Evolutionary conservation across 2,329 filamentous ascomycete genomes (phyloP).

Genomic region (Falciphora oryzae): DNA sequence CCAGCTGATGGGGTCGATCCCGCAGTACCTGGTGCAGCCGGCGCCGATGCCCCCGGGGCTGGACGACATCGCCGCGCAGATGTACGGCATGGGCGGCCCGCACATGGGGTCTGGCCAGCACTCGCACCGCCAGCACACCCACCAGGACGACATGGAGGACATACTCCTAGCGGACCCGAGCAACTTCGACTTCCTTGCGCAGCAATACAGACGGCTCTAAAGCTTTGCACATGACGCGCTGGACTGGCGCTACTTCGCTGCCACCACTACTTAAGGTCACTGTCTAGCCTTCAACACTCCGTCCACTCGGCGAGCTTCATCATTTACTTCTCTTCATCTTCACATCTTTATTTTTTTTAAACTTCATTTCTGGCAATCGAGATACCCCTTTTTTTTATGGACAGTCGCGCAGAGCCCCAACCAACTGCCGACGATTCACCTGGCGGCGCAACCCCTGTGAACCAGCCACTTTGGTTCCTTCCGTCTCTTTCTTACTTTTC

Average conservation of each 20-base stretch:
- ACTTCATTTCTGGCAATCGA: background rate
- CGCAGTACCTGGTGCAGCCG: conserved; percentile 15
- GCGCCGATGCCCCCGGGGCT: conserved; percentile 9
- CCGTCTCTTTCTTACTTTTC: conserved; percentile 5
- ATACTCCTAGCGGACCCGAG: background rate
- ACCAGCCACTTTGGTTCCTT: conserved; percentile 11
- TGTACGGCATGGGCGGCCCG: conserved; percentile 14
- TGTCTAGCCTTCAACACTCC: background rate
- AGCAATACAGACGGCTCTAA: conserved; percentile 4
- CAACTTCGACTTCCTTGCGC: conserved; percentile 5
- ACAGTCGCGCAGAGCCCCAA: background rate
- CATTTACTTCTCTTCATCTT: background rate
- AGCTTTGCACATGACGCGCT: background rate
- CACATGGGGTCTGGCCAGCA: conserved; percentile 15
- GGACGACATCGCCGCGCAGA: conserved; percentile 14
- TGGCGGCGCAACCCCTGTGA: background rate
- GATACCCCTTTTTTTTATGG: background rate
- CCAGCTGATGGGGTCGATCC: conserved; percentile 62
- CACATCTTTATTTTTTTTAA: background rate
- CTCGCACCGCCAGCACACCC: conserved; percentile 11
- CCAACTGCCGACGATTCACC: background rate
- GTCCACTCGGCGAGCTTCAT: background rate
- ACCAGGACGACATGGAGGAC: conserved; percentile 9
- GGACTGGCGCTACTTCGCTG: no score
- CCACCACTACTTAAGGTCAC: background rate